Evolutionary conservation across 768 basidiomycete species (phyloP), one percentile per base, ranked within the genome.

Genomic region (Lentinula aciculospora): DNA sequence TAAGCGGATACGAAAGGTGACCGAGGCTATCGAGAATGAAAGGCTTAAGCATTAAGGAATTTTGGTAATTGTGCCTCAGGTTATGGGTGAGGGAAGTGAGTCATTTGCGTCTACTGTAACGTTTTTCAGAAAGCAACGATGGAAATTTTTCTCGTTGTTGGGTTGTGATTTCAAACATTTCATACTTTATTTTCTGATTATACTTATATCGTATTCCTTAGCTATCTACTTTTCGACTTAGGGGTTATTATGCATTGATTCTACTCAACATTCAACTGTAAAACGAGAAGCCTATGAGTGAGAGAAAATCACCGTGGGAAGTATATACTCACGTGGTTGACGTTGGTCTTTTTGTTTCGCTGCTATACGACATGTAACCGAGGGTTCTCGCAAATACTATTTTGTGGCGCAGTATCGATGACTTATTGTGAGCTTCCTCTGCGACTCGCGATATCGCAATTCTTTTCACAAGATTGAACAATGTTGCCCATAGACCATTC

Each of bases 1-100:
- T 32, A 40, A 36, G 44, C 32, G 40, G 27, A 60, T 60, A 28
- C 19, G 59, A n/a, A 42, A 39, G 19, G 55, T 53, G 13, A 49
- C 50, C 12, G 44, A 59, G 53, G 54, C 36, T 29, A 31, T 45
- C n/a, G 54, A 56, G 42, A 56, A 17, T 9, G 36, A 13, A 56
- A 40, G 34, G 15, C 15, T 3, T 54, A 9, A n/a, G n/a, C n/a
- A n/a, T n/a, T n/a, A n/a, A n/a, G n/a, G n/a, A n/a, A n/a, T n/a
- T n/a, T n/a, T n/a, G n/a, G n/a, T n/a, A n/a, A n/a, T n/a, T n/a
- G n/a, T n/a, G n/a, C n/a, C n/a, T n/a, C n/a, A n/a, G n/a, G n/a
- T n/a, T n/a, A n/a, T n/a, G n/a, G n/a, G n/a, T n/a, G n/a, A n/a
- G n/a, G n/a, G n/a, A n/a, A n/a, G n/a, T n/a, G n/a, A n/a, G n/a